Evolutionary conservation across 305 asterid genomes (phyloP).

Genomic region (Fraxinus angustifolia): DNA sequence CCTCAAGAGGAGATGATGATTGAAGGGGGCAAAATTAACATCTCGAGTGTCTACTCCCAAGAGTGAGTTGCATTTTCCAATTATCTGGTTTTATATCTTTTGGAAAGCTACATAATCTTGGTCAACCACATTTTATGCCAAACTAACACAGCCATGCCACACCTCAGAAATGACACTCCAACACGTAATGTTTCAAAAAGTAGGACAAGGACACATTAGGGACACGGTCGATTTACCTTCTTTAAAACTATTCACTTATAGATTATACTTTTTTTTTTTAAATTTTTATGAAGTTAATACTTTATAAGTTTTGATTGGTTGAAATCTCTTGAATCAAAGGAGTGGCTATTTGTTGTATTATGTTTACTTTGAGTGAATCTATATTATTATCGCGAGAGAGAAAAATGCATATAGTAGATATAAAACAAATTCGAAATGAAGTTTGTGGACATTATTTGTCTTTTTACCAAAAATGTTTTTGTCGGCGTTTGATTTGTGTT

Average conservation of each 20-base stretch:
- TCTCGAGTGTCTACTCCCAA: slow-evolving; percentile 80
- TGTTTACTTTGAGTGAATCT: neutral
- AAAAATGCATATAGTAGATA: neutral
- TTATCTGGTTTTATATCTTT: neutral
- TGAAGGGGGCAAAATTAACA: slow-evolving; percentile 87
- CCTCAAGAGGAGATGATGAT: slow-evolving; percentile 52
- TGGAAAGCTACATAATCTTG: neutral
- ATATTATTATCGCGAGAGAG: neutral
- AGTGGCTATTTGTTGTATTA: neutral
- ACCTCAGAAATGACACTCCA: neutral
- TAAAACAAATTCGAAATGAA: neutral
- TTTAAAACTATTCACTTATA: neutral
- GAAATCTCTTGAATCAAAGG: neutral
- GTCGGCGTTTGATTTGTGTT: neutral
- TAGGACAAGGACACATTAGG: neutral
- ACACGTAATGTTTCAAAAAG: neutral
- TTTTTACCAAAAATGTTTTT: neutral
- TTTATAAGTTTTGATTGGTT: neutral
- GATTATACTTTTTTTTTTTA: neutral
- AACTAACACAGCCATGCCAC: neutral
- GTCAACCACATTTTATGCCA: neutral
- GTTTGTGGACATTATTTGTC: neutral
- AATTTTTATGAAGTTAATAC: neutral
- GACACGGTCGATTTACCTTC: neutral
- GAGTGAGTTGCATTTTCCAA: slow-evolving; percentile 47